These are phyloP conservation scores for Cladorrhinum samala DNA, from an alignment of 495 filamentous ascomycete genomes.

Conservation along the genomic window DNA sequence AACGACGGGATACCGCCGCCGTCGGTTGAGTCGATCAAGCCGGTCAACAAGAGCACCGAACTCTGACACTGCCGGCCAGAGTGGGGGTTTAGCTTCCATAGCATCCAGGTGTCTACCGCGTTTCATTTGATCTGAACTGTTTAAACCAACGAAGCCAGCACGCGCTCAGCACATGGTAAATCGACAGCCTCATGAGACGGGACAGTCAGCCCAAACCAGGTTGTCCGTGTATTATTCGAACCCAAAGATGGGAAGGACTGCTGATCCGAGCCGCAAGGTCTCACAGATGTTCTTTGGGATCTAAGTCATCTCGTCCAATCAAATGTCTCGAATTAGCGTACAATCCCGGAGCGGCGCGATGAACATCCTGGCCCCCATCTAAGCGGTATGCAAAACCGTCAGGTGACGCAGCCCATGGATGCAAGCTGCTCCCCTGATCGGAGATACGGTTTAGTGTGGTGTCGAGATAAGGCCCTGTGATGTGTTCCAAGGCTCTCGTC, in stretches of 20 bases:
- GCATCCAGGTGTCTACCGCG: neutral
- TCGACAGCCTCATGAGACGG: neutral
- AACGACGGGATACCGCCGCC: neutral
- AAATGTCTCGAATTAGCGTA: neutral
- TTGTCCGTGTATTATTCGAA: neutral
- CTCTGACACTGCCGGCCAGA: neutral
- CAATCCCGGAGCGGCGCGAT: constrained; percentile 14
- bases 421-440: neutral
- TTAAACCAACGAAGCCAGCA: neutral
- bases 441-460: constrained; percentile 1
- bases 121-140: neutral
- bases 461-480: constrained; percentile 11
- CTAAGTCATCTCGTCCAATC: constrained; percentile 1
- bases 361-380: constrained; percentile 9
- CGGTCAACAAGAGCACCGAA: constrained; percentile 1
- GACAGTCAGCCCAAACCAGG: neutral
- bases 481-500: neutral
- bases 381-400: constrained; percentile 24
- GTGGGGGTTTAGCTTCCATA: neutral
- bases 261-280: neutral
- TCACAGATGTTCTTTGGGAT: neutral
- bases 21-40: too few relatives aligned
- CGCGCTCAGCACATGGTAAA: neutral
- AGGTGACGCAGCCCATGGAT: constrained; percentile 23
- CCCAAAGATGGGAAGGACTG: neutral